Conservation (phyloP, 331 rosid species). For the Malus hybrid region DNA sequence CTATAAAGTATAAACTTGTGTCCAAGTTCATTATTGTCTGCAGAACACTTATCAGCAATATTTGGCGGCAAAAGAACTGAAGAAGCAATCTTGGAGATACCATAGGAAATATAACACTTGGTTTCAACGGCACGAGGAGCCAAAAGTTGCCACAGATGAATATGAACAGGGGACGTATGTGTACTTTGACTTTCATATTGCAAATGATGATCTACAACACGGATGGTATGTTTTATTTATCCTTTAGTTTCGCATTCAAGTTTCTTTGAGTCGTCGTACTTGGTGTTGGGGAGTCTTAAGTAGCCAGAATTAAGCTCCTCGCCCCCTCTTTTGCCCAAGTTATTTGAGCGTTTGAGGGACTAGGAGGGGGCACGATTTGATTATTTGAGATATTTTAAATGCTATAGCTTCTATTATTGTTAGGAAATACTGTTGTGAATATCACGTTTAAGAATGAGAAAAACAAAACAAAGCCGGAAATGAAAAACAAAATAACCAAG, state of each 20-base stretch:
- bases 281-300: neutral
- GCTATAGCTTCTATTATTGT: too few species aligned
- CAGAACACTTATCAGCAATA: conserved; percentile 95
- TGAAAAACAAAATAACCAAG: too few species aligned
- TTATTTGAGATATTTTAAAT: too few species aligned
- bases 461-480: too few species aligned
- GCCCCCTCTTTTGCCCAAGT: neutral
- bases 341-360: too few species aligned
- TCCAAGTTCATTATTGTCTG: conserved; percentile 8
- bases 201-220: conserved; percentile 78
- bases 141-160: conserved; percentile 96
- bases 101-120: conserved; percentile 91
- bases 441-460: too few species aligned
- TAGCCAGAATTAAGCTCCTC: neutral
- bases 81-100: conserved; percentile 98
- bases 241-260: neutral
- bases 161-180: conserved; percentile 93
- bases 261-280: conserved; percentile 11
- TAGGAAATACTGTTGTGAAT: too few species aligned
- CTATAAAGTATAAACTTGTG: conserved; percentile 13
- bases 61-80: conserved; percentile 96
- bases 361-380: too few species aligned
- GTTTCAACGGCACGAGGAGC: conserved; percentile 98
- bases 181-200: conserved; percentile 89
- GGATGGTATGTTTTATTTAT: conserved; percentile 64